Evolutionary conservation across 768 basidiomycete genomes (phyloP).

Genomic region (Mycena venus): DNA sequence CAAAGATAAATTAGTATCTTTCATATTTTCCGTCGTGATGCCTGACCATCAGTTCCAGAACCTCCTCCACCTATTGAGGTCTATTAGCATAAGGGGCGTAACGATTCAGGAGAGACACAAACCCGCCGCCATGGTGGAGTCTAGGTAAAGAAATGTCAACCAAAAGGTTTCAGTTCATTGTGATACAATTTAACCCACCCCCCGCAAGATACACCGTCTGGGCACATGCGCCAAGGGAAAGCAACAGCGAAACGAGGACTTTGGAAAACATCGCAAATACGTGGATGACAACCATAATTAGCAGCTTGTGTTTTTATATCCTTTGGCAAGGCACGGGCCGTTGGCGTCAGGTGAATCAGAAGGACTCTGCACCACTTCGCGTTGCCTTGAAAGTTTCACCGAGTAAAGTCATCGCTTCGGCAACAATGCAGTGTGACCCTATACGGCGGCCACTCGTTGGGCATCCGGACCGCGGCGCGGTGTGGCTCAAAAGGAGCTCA

Average conservation of each 20-base stretch:
- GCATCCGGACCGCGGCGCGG: not conserved
- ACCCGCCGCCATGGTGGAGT: constrained; percentile 59
- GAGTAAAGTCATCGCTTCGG: not conserved
- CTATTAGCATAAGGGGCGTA: not conserved
- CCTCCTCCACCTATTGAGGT: constrained; percentile 49
- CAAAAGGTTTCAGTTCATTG: too few species aligned
- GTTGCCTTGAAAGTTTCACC: not conserved
- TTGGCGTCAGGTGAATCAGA: constrained; percentile 10
- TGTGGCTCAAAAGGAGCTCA: not conserved
- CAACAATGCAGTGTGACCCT: constrained; percentile 14
- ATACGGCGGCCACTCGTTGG: not conserved
- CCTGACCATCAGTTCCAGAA: constrained; percentile 50
- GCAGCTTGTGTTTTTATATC: constrained; percentile 4
- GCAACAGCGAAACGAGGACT: constrained; percentile 20
- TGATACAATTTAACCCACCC: too few species aligned
- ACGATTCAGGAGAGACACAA: not conserved
- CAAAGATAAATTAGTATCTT: not conserved
- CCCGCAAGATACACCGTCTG: constrained; percentile 60
- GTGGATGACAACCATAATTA: not conserved
- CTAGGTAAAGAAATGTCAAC: too few species aligned
- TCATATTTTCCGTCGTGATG: not conserved
- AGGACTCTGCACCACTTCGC: not conserved
- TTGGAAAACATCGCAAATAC: constrained; percentile 27
- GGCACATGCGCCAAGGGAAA: constrained; percentile 35
- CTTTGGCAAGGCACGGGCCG: constrained; percentile 10